These are phyloP conservation scores for Vachellia pachyceras DNA, from an alignment of 306 rosid genomes.

Conservation along the genomic window DNA sequence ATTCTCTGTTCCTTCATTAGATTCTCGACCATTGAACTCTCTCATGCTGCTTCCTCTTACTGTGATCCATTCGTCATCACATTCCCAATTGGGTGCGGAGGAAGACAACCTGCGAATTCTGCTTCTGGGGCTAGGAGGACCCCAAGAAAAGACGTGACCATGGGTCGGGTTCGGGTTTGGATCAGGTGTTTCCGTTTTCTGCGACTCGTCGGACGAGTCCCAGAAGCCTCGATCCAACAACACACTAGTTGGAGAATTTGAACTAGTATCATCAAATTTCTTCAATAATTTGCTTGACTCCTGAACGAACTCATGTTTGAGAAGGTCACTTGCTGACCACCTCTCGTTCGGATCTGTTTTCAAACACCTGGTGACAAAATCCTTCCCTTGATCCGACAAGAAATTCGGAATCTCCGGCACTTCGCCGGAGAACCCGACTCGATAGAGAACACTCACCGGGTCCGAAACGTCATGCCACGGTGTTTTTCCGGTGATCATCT, in stretches of 20 bases:
- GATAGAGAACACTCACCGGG: constrained; percentile 63
- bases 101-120: constrained; percentile 58
- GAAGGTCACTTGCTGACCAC: constrained; percentile 74
- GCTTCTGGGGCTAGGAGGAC: constrained; percentile 37
- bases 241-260: constrained; percentile 67
- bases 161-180: constrained; percentile 27
- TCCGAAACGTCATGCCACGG: constrained; percentile 64
- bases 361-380: constrained; percentile 76
- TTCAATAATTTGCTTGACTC: constrained; percentile 18
- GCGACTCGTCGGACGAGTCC: constrained; percentile 48
- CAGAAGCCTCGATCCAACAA: constrained; percentile 60
- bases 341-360: constrained; percentile 61
- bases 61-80: constrained; percentile 61
- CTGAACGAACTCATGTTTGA: constrained; percentile 63
- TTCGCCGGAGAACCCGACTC: constrained; percentile 63
- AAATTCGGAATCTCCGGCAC: constrained; percentile 66
- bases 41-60: constrained; percentile 59
- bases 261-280: constrained; percentile 18
- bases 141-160: constrained; percentile 7
- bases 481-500: constrained; percentile 77
- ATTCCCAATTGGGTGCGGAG: constrained; percentile 47
- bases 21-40: constrained; percentile 21
- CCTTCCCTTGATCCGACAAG: constrained; percentile 70
- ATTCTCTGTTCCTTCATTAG: constrained; percentile 18
- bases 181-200: constrained; percentile 18